phyloP scores from a whole-genome alignment of 2,329 filamentous ascomycete genomes.

The Trichoderma atroviride region DNA sequence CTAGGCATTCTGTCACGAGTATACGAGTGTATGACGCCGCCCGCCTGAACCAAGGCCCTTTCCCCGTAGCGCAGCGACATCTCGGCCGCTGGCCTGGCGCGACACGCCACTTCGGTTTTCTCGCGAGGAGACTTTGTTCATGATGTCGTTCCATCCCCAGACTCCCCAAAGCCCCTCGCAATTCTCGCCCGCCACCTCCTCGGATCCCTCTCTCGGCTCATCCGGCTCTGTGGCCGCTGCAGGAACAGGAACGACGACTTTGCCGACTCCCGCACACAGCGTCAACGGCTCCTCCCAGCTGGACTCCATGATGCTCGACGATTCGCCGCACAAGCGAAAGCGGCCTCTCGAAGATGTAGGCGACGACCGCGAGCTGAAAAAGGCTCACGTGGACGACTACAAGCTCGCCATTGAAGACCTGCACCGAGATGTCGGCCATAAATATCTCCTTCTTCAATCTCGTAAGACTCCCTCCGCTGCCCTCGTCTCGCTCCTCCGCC shows the following conservation, averaged over 20 bases:
- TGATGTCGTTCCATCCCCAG: slow-evolving; percentile 68
- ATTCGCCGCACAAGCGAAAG: slow-evolving; percentile 64
- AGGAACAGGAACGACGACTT: slow-evolving; percentile 51
- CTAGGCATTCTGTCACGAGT: neutral
- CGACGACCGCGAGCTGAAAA: slow-evolving; percentile 61
- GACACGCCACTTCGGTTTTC: slow-evolving; percentile 37
- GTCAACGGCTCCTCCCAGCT: slow-evolving; percentile 57
- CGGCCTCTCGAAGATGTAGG: slow-evolving; percentile 59
- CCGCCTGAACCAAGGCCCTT: slow-evolving; percentile 29
- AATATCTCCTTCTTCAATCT: slow-evolving; percentile 68
- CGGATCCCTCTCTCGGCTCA: slow-evolving; percentile 54
- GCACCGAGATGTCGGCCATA: slow-evolving; percentile 66
- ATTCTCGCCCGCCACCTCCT: slow-evolving; percentile 58
- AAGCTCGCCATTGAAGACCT: slow-evolving; percentile 65
- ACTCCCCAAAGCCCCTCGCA: slow-evolving; percentile 70
- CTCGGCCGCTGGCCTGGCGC: slow-evolving; percentile 40
- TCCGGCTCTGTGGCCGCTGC: slow-evolving; percentile 51
- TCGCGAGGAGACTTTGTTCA: slow-evolving; percentile 41
- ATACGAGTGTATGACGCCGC: slow-evolving; percentile 38
- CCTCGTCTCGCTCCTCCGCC: slow-evolving; percentile 36
- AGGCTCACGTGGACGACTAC: slow-evolving; percentile 63
- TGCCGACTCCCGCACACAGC: slow-evolving; percentile 66
- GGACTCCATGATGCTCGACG: slow-evolving; percentile 53
- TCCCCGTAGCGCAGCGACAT: slow-evolving; percentile 39
- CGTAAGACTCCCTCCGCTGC: slow-evolving; percentile 62